Evolutionary conservation across 2,329 filamentous ascomycete genomes (phyloP), one percentile per base, ranked within the genome.

Genomic region (Ciborinia camelliae): DNA sequence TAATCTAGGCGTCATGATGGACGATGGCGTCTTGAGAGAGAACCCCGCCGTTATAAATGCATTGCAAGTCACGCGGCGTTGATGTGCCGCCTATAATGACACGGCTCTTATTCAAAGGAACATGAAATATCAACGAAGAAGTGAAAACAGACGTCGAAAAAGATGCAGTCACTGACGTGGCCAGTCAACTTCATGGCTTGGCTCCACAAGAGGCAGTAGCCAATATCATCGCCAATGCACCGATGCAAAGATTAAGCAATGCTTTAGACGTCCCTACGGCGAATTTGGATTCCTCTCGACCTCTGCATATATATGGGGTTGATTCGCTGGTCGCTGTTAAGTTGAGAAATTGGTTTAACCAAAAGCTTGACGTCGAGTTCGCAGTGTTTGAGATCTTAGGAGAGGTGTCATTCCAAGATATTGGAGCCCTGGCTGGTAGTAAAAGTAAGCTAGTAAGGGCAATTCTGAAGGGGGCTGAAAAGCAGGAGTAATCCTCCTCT

Each of bases 301-400:
- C 72, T 68, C 52, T 80, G 71, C 61, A 75, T 74, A 28, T 28
- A 9, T 82, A 82, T 61, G 82, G 82, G 0, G 79, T 84, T 8
- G 82, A 84, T 72, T 83, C 81, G 0, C 75, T 84, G 9, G 79
- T 83, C 6, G 81, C 81, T 1, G 80, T 84, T n/a, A 80, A 79
- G 14, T 73, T 83, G 9, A 77, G 81, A n/a, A 82, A 79, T 68
- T 84, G 81, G 81, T 75, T 83, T 1, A 71, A 76, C 15, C 73
- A 74, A 50, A 77, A 79, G 66, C 77, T 77, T 20, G 75, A 76
- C 2, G 79, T 79, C 0, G 76, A 81, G 59, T 70, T 83, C 3
- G 63, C 62, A 30, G 50, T 68, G 10, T 69, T 68, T 53, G 63
- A 67, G 26, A 68, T 68, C 53, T 37, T 67, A 39, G 67, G 62